phyloP scores from a whole-genome alignment of 164 flowering plant species.

The Litsea cubeba region DNA sequence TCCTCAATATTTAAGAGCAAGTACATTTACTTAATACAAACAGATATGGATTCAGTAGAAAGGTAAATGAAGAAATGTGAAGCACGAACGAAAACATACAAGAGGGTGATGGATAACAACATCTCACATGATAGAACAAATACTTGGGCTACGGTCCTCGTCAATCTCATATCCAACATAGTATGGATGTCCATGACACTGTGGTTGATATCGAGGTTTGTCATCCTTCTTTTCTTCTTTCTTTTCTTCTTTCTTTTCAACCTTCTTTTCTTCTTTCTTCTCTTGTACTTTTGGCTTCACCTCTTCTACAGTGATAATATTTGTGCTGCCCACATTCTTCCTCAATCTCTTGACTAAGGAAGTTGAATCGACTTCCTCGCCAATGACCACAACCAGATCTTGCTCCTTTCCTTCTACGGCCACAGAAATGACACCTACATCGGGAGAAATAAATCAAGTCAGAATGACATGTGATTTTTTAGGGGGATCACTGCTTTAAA shows the following conservation, averaged over 20 bases:
- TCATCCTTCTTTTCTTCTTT: background rate
- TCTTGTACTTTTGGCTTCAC: background rate
- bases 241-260: background rate
- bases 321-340: constrained; percentile 4
- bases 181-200: background rate
- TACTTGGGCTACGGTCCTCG: background rate
- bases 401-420: constrained; percentile 1
- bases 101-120: too few relatives aligned
- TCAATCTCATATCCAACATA: background rate
- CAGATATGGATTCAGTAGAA: too few relatives aligned
- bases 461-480: background rate
- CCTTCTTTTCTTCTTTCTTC: too few relatives aligned
- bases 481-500: too few relatives aligned
- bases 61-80: too few relatives aligned
- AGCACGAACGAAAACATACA: too few relatives aligned
- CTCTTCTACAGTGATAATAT: background rate
- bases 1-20: too few relatives aligned
- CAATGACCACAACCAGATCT: constrained; percentile 7
- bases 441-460: background rate
- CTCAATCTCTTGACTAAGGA: background rate
- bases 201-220: background rate
- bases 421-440: constrained; percentile 1
- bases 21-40: too few relatives aligned
- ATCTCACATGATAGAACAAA: background rate
- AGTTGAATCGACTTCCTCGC: constrained; percentile 1